Percentiles rank a stretch among this genome's conserved stretches.
phyloP scores from a whole-genome alignment of 441 rosid genomes.

The Pelargonium australe region DNA sequence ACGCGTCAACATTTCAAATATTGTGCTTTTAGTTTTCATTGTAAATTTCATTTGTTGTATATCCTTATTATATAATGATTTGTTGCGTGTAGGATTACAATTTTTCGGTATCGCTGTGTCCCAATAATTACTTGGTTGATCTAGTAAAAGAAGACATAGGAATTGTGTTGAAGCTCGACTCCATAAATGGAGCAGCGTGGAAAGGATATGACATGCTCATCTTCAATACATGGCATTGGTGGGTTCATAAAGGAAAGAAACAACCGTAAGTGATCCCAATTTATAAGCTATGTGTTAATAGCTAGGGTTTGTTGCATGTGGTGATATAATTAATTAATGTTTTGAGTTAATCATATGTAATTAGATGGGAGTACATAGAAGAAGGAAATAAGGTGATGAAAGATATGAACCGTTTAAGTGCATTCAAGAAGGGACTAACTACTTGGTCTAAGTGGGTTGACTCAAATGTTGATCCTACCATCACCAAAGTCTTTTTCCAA shows the following conservation, averaged over 20 bases:
- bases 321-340: too few relatives aligned
- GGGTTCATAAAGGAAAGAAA: slow-evolving; percentile 1
- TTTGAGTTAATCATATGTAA: too few relatives aligned
- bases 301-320: too few relatives aligned
- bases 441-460: slow-evolving; percentile 13
- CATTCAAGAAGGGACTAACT: not conserved
- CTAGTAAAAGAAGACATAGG: slow-evolving; percentile 1
- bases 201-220: slow-evolving; percentile 9
- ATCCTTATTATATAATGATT: too few relatives aligned
- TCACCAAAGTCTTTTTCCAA: slow-evolving; percentile 12
- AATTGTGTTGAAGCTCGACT: slow-evolving; percentile 10
- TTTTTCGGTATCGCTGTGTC: not conserved
- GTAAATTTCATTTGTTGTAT: too few relatives aligned
- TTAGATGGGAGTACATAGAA: slow-evolving; percentile 16
- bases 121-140: slow-evolving; percentile 3
- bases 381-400: not conserved
- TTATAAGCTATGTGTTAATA: too few relatives aligned
- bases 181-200: not conserved
- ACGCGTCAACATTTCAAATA: not conserved
- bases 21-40: too few relatives aligned
- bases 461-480: not conserved
- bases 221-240: slow-evolving; percentile 18
- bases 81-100: slow-evolving; percentile 12
- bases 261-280: not conserved
- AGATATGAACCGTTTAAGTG: slow-evolving; percentile 15